Base-by-base conservation (phyloP, 2,329 filamentous ascomycete genomes). In the Coniella lustricola region DNA sequence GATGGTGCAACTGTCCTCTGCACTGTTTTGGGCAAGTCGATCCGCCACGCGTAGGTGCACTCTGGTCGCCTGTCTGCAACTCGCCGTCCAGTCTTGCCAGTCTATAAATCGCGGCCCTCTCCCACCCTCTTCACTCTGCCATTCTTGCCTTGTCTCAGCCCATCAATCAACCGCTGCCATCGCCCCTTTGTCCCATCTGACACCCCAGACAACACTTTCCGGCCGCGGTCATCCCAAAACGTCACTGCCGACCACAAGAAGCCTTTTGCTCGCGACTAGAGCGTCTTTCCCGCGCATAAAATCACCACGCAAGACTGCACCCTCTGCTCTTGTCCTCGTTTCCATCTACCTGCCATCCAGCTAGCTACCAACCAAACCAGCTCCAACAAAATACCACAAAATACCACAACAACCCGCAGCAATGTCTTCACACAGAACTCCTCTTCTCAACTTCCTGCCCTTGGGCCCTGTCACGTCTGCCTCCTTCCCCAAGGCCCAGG, bases 391-490 rank as follows among this genome's bases (percentile, higher is more conserved):
- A 40, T 22, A 21, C 12, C 35, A 35, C 21, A 9, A 4, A 34
- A 33, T 22, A 38, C 7, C 33, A 35, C 20, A 18, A 25, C 3
- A 3, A 32, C 37, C 25, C 18, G 2, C 17, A 38, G 2, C 31
- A 18, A 53, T 53, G 50, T 47, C 50, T 47, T 20, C 43, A 34
- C 25, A 16, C 44, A 31, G 48, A 35, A 41, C 44, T 7, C 42
- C 50, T 25, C 52, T 50, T 29, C 21, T 49, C 35, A 62, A 59
- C 55, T 82, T 82, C 68, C 72, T 82, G 54, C 71, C 73, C 25
- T 71, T 82, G 43, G 77, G 75, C n/a, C 79, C 79, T 35, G 70
- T 71, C 57, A 79, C 73, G 25, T 82, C 78, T 14, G 63, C 68
- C 50, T 78, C 74, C 20, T 79, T 77, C 65, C 77, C 77, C 46